Conservation (phyloP, 2,329 filamentous ascomycete genomes). For the Byssothecium circinans region DNA sequence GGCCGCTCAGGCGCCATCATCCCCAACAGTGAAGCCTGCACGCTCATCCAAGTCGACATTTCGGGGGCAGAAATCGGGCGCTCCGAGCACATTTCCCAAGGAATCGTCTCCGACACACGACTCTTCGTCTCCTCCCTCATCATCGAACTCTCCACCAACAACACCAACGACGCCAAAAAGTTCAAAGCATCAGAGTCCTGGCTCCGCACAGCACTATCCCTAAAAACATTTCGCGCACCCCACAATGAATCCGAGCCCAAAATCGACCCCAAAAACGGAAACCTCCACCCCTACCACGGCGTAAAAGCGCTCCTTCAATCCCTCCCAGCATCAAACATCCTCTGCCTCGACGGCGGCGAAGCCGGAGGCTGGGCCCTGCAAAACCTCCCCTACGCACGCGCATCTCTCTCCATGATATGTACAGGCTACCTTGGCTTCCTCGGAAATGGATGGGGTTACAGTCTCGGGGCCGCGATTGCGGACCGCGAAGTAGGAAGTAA, state of each 20-base stretch:
- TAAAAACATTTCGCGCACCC: slow-evolving; percentile 22
- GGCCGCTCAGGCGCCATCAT: slow-evolving; percentile 44
- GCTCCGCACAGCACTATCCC: slow-evolving; percentile 27
- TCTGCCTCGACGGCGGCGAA: slow-evolving; percentile 49
- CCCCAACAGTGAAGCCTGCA: slow-evolving; percentile 38
- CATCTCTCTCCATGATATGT: slow-evolving; percentile 27
- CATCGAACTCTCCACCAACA: slow-evolving; percentile 3
- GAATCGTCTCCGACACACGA: slow-evolving; percentile 46
- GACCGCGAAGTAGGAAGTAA: slow-evolving; percentile 23
- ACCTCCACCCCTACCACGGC: slow-evolving; percentile 50
- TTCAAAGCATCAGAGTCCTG: slow-evolving; percentile 24
- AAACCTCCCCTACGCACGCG: slow-evolving; percentile 25
- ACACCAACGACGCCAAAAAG: slow-evolving; percentile 7
- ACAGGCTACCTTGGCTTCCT: slow-evolving; percentile 50
- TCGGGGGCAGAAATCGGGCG: slow-evolving; percentile 49
- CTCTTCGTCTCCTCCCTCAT: slow-evolving; percentile 36
- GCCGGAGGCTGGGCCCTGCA: slow-evolving; percentile 41
- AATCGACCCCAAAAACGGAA: slow-evolving; percentile 27
- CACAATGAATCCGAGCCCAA: slow-evolving; percentile 28
- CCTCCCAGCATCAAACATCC: slow-evolving; percentile 40
- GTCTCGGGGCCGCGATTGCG: slow-evolving; percentile 48
- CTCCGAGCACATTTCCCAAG: slow-evolving; percentile 45
- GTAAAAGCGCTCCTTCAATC: slow-evolving; percentile 42
- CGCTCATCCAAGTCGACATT: slow-evolving; percentile 48
- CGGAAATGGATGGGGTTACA: slow-evolving; percentile 52